phyloP scores from a whole-genome alignment of 176 grass and related monocot genomes.

The Juncus effusus region DNA sequence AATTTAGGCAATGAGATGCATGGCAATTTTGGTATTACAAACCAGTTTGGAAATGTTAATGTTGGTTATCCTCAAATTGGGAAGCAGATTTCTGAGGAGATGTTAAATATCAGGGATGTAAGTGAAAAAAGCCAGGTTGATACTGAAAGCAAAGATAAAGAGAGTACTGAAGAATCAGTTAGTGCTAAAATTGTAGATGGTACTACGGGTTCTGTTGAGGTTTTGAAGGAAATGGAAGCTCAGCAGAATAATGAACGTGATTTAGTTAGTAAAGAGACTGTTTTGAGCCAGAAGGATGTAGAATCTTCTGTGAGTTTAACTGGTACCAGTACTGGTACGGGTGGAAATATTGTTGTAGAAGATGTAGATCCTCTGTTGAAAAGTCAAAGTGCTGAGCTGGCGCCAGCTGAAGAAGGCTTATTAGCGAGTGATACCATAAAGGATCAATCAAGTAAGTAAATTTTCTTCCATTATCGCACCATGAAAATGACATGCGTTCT shows the following conservation, averaged over 20 bases:
- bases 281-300: slow-evolving; percentile 9
- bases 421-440: slow-evolving; percentile 22
- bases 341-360: slow-evolving; percentile 30
- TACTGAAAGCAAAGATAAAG: slow-evolving; percentile 24
- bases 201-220: slow-evolving; percentile 9
- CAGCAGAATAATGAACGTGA: slow-evolving; percentile 1
- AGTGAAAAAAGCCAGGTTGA: slow-evolving; percentile 29
- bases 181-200: neutral
- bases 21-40: slow-evolving; percentile 19
- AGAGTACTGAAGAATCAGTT: slow-evolving; percentile 10
- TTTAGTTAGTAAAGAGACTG: neutral
- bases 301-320: neutral
- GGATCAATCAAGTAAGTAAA: slow-evolving; percentile 53
- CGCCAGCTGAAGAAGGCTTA: slow-evolving; percentile 30
- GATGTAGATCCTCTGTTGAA: slow-evolving; percentile 24
- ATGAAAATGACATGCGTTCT: neutral
- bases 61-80: slow-evolving; percentile 28
- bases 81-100: slow-evolving; percentile 31
- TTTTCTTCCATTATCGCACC: slow-evolving; percentile 6
- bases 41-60: slow-evolving; percentile 27
- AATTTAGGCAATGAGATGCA: slow-evolving; percentile 38
- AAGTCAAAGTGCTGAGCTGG: slow-evolving; percentile 25
- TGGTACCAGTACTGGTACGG: neutral
- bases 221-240: slow-evolving; percentile 5
- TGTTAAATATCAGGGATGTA: slow-evolving; percentile 30